phyloP scores from a whole-genome alignment of 805 yeast genomes.

The Metschnikowia gelsemii region DNA sequence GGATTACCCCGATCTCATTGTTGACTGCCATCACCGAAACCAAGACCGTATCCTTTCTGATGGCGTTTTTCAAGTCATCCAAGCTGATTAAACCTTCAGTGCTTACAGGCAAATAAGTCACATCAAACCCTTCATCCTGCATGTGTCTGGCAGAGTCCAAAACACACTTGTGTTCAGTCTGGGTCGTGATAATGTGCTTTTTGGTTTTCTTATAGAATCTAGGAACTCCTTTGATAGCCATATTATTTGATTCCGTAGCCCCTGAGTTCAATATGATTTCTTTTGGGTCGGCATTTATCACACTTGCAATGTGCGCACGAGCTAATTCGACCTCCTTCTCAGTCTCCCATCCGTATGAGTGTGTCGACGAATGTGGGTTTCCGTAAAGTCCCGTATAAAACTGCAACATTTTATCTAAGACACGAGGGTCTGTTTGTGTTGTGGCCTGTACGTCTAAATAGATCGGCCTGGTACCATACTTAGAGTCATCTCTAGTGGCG shows the following conservation, averaged over 20 bases:
- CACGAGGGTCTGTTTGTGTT: constrained; percentile 97
- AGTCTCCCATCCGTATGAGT: constrained; percentile 98
- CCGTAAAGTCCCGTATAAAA: constrained; percentile 93
- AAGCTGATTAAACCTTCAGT: constrained; percentile 76
- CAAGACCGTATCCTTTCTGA: constrained; percentile 85
- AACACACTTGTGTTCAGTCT: constrained; percentile 99
- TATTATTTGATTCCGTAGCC: constrained; percentile 96
- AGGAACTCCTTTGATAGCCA: constrained; percentile 94
- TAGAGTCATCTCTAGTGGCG: constrained; percentile 45
- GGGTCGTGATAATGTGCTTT: constrained; percentile 91
- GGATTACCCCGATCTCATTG: constrained; percentile 97
- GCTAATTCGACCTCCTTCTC: constrained; percentile 89
- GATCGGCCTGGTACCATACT: constrained; percentile 79
- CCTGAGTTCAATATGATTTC: constrained; percentile 97
- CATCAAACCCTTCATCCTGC: constrained; percentile 96
- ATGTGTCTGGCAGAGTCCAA: constrained; percentile 91
- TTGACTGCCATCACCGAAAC: constrained; percentile 97
- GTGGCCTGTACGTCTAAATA: constrained; percentile 98
- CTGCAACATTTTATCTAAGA: constrained; percentile 80
- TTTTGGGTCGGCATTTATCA: constrained; percentile 91
- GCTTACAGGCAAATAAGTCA: constrained; percentile 85
- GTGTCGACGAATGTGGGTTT: constrained; percentile 96
- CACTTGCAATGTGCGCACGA: constrained; percentile 73
- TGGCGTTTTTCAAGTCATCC: constrained; percentile 75
- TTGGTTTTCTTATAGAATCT: constrained; percentile 87